phyloP scores from a whole-genome alignment of 108 stramenopile species.

The Fistulifera solaris region DNA sequence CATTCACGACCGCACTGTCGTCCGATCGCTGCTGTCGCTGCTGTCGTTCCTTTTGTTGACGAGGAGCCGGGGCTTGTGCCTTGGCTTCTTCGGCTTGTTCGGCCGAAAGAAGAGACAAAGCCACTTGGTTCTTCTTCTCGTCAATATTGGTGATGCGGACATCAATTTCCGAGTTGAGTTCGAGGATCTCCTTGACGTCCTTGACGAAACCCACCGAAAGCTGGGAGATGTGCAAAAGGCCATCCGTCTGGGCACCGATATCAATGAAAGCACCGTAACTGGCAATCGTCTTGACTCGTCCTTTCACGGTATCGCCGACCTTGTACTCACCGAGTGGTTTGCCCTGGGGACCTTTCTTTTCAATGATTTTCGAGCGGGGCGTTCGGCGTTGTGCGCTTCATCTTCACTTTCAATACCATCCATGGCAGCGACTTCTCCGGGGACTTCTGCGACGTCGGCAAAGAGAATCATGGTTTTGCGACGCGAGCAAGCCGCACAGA shows the following conservation, averaged over 20 bases:
- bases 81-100: constrained; percentile 62
- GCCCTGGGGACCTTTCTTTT: constrained; percentile 52
- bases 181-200: constrained; percentile 77
- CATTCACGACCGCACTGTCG: constrained; percentile 45
- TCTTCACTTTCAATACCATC: constrained; percentile 67
- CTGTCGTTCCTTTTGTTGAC: constrained; percentile 19
- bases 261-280: constrained; percentile 92
- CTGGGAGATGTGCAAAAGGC: constrained; percentile 90
- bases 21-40: constrained; percentile 27
- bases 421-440: constrained; percentile 67
- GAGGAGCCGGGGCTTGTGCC: constrained; percentile 27
- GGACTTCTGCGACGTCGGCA: constrained; percentile 38
- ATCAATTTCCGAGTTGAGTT: constrained; percentile 72
- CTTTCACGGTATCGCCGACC: constrained; percentile 73
- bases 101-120: constrained; percentile 63
- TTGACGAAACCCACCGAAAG: constrained; percentile 78
- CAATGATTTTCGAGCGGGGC: constrained; percentile 62
- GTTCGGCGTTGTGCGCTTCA: constrained; percentile 79
- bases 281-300: constrained; percentile 77
- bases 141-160: constrained; percentile 85
- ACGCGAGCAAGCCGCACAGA: constrained; percentile 22
- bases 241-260: constrained; percentile 87
- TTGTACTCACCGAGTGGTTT: constrained; percentile 68
- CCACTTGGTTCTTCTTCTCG: constrained; percentile 81
- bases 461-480: constrained; percentile 13